phyloP scores from a whole-genome alignment of 441 rosid genomes.

The Croton setiger region DNA sequence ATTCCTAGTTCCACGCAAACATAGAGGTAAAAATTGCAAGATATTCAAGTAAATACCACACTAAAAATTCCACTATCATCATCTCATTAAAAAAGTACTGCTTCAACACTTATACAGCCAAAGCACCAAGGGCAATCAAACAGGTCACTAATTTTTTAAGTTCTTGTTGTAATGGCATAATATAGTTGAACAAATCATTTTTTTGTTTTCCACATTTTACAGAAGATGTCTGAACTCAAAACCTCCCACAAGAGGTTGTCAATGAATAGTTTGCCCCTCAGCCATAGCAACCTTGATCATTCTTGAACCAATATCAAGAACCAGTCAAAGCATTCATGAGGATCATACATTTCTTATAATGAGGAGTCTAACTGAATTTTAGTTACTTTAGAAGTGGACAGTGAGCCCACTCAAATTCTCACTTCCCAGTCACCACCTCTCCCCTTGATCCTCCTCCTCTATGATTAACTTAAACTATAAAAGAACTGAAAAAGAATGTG shows the following conservation, averaged over 20 bases:
- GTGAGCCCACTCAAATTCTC: too few relatives aligned
- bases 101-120: too few relatives aligned
- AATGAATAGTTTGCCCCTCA: neutral
- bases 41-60: neutral
- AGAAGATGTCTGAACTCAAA: neutral
- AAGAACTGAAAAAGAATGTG: neutral
- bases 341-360: neutral
- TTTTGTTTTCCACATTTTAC: too few relatives aligned
- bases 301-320: neutral
- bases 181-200: too few relatives aligned
- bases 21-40: neutral
- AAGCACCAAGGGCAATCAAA: neutral
- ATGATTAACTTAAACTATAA: neutral
- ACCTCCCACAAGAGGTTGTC: neutral
- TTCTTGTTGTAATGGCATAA: too few relatives aligned
- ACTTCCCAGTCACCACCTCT: neutral
- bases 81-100: too few relatives aligned
- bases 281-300: slow-evolving; percentile 2
- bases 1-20: neutral
- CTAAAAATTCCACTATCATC: too few relatives aligned
- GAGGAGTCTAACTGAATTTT: too few relatives aligned
- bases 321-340: neutral
- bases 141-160: neutral
- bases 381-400: too few relatives aligned
- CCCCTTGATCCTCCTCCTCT: neutral